phyloP scores from a whole-genome alignment of 495 filamentous ascomycete species.

The Viridothelium virens region DNA sequence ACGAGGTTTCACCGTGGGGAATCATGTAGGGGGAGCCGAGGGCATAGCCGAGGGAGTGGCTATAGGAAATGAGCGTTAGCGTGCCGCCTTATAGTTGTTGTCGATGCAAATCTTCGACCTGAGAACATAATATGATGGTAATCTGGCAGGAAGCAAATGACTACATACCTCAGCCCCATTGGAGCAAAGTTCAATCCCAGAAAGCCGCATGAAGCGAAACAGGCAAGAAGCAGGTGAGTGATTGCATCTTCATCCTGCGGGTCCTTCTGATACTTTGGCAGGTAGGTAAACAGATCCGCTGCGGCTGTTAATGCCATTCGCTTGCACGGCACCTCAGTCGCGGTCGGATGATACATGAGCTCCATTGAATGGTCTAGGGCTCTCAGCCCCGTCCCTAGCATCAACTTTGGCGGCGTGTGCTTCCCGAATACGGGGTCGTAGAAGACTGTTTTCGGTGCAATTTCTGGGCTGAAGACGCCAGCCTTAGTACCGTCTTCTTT shows the following conservation, averaged over 20 bases:
- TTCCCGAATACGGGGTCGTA: conserved; percentile 41
- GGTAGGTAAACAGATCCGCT: conserved; percentile 35
- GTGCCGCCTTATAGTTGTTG: too few relatives aligned
- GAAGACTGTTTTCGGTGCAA: conserved; percentile 37
- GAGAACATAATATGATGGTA: too few relatives aligned
- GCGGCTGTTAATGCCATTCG: conserved; percentile 36
- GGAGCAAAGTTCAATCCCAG: conserved; percentile 37
- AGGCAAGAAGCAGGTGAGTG: conserved; percentile 41
- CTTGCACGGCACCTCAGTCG: conserved; percentile 41
- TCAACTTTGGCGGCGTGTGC: conserved; percentile 39
- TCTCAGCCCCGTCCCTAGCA: conserved; percentile 40
- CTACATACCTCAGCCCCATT: not conserved
- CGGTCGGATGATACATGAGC: conserved; percentile 42
- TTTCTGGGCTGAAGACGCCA: conserved; percentile 31
- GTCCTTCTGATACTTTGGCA: conserved; percentile 38
- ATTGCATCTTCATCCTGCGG: conserved; percentile 39
- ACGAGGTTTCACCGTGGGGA: conserved; percentile 45
- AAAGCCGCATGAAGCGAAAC: conserved; percentile 39
- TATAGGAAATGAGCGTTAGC: not conserved
- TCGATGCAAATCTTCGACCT: too few relatives aligned
- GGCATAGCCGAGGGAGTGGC: conserved; percentile 43
- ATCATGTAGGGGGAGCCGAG: conserved; percentile 45
- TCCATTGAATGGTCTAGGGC: conserved; percentile 47
- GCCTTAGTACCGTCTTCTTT: conserved; percentile 37
- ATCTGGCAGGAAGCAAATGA: too few relatives aligned